Evolutionary conservation across 2,329 filamentous ascomycete species (phyloP).

Genomic region (Fusarium globosum): DNA sequence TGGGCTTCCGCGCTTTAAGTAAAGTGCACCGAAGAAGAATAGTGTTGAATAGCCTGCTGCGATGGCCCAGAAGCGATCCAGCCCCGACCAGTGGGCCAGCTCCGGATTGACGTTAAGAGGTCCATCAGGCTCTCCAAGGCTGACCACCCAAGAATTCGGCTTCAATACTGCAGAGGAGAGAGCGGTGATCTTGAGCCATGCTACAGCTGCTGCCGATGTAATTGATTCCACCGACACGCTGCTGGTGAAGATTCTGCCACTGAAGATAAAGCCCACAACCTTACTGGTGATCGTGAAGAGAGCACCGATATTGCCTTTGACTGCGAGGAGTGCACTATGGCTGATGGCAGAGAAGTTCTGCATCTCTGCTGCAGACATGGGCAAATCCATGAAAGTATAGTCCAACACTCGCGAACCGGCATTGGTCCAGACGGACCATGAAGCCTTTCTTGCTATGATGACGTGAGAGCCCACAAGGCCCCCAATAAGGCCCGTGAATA

Average conservation of each 20-base stretch:
- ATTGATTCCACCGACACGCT: conserved; percentile 22
- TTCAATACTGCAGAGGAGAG: conserved; percentile 51
- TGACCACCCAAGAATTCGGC: conserved; percentile 69
- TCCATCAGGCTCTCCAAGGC: conserved; percentile 58
- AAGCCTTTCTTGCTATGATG: conserved; percentile 51
- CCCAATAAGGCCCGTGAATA: conserved; percentile 51
- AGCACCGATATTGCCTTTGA: conserved; percentile 65
- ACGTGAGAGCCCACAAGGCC: conserved; percentile 47
- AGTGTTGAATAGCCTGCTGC: conserved; percentile 83
- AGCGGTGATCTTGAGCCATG: conserved; percentile 32
- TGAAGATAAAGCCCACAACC: conserved; percentile 57
- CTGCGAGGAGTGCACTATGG: conserved; percentile 72
- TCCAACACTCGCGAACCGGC: conserved; percentile 61
- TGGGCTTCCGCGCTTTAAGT: conserved; percentile 78
- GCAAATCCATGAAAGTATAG: conserved; percentile 62
- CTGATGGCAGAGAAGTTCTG: conserved; percentile 82
- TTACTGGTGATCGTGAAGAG: conserved; percentile 54
- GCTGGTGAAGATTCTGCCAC: conserved; percentile 53
- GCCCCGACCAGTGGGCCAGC: conserved; percentile 74
- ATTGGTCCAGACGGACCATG: conserved; percentile 56
- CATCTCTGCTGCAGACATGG: conserved; percentile 70
- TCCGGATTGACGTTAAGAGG: conserved; percentile 61
- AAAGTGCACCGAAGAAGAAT: conserved; percentile 78
- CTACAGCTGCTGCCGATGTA: conserved; percentile 13
- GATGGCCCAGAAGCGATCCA: conserved; percentile 77